A percentile compares a stretch with the other conserved stretches of the same genome.
phyloP scores from a whole-genome alignment of 805 yeast species.

The Ogataea naganishii region DNA sequence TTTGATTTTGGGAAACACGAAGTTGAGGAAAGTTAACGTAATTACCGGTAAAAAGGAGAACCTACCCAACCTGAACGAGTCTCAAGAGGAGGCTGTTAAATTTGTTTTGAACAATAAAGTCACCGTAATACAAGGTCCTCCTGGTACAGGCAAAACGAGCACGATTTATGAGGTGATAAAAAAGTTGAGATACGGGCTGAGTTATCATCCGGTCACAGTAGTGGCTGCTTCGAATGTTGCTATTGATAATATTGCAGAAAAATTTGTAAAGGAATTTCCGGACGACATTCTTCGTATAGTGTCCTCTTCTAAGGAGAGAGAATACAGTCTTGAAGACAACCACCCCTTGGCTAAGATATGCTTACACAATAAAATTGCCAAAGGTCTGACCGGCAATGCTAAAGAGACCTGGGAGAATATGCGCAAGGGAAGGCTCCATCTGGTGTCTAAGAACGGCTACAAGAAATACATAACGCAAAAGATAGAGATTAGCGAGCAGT shows the following conservation, averaged over 20 bases:
- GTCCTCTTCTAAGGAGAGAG: constrained; percentile 51
- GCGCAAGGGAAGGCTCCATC: constrained; percentile 32
- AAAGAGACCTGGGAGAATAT: constrained; percentile 35
- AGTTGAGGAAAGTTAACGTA: constrained; percentile 34
- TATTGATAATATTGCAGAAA: constrained; percentile 69
- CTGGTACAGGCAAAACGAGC: constrained; percentile 80
- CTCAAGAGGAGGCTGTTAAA: constrained; percentile 67
- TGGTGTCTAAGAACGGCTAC: constrained; percentile 34
- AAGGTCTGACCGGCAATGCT: constrained; percentile 36
- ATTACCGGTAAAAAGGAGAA: constrained; percentile 42
- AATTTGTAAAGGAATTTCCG: constrained; percentile 41
- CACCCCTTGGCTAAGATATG: constrained; percentile 55
- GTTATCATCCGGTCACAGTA: constrained; percentile 55
- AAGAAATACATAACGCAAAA: constrained; percentile 38
- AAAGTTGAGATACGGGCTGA: constrained; percentile 57
- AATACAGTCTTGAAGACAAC: constrained; percentile 38
- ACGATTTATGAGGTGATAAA: constrained; percentile 76
- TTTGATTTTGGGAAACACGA: constrained; percentile 20
- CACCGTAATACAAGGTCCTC: constrained; percentile 67
- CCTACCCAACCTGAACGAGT: constrained; percentile 49
- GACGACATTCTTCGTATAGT: constrained; percentile 49
- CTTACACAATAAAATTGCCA: constrained; percentile 50
- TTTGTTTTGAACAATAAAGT: constrained; percentile 54
- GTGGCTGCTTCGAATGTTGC: constrained; percentile 75
- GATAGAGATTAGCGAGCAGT: constrained; percentile 35